These are phyloP conservation scores for Macrotyloma uniflorum DNA, from an alignment of 306 rosid species.

Conservation along the genomic window DNA sequence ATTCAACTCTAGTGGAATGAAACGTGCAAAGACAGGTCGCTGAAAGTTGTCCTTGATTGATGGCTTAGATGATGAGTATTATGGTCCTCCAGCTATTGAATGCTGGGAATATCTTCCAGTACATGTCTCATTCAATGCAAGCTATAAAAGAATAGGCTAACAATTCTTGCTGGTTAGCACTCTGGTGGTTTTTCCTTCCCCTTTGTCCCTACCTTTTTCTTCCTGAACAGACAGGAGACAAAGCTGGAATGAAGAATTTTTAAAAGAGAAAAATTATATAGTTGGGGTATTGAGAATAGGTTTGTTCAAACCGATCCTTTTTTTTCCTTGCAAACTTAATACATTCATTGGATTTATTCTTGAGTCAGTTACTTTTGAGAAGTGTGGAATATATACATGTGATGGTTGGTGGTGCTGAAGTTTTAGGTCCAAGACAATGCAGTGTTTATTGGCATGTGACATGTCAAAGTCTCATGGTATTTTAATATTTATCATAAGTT, in stretches of 20 bases:
- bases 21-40: constrained; percentile 90
- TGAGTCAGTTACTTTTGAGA: constrained; percentile 61
- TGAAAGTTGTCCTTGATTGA: constrained; percentile 39
- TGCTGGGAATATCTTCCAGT: constrained; percentile 37
- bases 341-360: constrained; percentile 94
- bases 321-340: constrained; percentile 51
- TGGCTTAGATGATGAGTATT: constrained; percentile 16
- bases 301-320: constrained; percentile 31
- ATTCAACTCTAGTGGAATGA: constrained; percentile 91
- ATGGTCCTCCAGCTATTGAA: constrained; percentile 42
- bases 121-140: constrained; percentile 27
- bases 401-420: constrained; percentile 8
- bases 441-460: constrained; percentile 41
- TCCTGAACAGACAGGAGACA: constrained; percentile 37
- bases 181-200: constrained; percentile 27
- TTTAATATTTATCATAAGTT: constrained; percentile 19
- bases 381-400: constrained; percentile 47
- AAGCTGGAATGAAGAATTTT: constrained; percentile 27
- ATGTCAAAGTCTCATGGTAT: constrained; percentile 14
- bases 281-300: constrained; percentile 67
- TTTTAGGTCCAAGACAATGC: neutral
- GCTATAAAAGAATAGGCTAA: constrained; percentile 59
- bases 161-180: constrained; percentile 55
- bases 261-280: constrained; percentile 36
- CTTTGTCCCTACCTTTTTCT: constrained; percentile 27